A percentile compares a stretch with the other conserved stretches of the same genome.
phyloP scores from a whole-genome alignment of 1,284 basidiomycete genomes.

The Microbotryum scabiosae region DNA sequence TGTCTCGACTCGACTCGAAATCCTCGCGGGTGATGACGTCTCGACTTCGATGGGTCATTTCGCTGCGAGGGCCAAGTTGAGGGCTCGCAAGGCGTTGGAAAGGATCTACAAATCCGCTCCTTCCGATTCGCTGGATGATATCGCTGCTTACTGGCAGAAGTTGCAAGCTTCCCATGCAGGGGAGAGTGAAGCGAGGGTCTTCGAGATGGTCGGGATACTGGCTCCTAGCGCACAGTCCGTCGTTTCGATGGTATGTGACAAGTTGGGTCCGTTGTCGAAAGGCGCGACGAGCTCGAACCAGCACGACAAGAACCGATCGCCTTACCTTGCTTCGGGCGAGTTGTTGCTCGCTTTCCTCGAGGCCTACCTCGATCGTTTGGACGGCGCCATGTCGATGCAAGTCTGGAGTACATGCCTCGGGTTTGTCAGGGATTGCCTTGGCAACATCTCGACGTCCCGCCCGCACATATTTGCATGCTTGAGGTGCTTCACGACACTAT shows the following conservation, averaged over 20 bases:
- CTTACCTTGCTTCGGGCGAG: slow-evolving; percentile 4
- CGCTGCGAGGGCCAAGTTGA: slow-evolving; percentile 54
- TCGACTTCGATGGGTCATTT: slow-evolving; percentile 49
- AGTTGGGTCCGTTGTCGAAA: slow-evolving; percentile 11
- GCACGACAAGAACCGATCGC: slow-evolving; percentile 15
- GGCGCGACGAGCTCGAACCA: slow-evolving; percentile 26
- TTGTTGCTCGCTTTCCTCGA: slow-evolving; percentile 74
- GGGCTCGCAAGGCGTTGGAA: slow-evolving; percentile 71
- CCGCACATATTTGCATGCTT: slow-evolving; percentile 64
- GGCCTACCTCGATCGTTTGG: slow-evolving; percentile 71
- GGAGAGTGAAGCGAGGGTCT: slow-evolving; percentile 43
- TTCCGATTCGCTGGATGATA: slow-evolving; percentile 68
- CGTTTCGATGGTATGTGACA: slow-evolving; percentile 83
- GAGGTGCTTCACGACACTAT: slow-evolving; percentile 65
- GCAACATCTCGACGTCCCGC: slow-evolving; percentile 56
- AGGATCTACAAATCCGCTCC: slow-evolving; percentile 74
- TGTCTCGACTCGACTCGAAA: slow-evolving; percentile 23
- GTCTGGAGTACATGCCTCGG: slow-evolving; percentile 73
- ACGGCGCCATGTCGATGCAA: slow-evolving; percentile 81
- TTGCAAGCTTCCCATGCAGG: neutral
- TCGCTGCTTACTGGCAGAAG: slow-evolving; percentile 65
- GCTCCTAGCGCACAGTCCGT: slow-evolving; percentile 78
- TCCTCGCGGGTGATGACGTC: slow-evolving; percentile 48
- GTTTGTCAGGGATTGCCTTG: slow-evolving; percentile 68
- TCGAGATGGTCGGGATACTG: slow-evolving; percentile 74